Conservation (phyloP, 2,329 filamentous ascomycete genomes). For the Aspergillus pseudoterreus region DNA sequence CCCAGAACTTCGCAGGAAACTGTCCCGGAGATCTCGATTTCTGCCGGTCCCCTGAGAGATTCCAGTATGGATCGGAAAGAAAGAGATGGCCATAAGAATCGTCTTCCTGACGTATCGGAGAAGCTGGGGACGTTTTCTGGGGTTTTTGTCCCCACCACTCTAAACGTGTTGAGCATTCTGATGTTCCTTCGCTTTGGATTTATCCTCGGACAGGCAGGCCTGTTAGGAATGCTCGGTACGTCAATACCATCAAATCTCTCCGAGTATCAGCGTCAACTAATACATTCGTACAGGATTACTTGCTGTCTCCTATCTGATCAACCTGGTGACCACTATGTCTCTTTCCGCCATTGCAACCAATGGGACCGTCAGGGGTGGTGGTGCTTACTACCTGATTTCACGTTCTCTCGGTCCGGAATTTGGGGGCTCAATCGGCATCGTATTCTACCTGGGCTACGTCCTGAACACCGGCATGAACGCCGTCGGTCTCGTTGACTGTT, state of each 20-base stretch:
- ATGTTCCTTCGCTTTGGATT: constrained; percentile 90
- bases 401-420: constrained; percentile 83
- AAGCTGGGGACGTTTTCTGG: constrained; percentile 76
- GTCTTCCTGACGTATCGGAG: constrained; percentile 32
- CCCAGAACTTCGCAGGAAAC: constrained; percentile 8
- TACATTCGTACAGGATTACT: constrained; percentile 58
- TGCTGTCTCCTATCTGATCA: constrained; percentile 70
- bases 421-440: constrained; percentile 79
- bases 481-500: constrained; percentile 78
- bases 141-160: constrained; percentile 81
- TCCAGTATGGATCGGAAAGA: constrained; percentile 31
- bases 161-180: constrained; percentile 84
- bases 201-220: constrained; percentile 74
- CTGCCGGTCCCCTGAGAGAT: constrained; percentile 22
- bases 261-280: constrained; percentile 11
- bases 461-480: constrained; percentile 86
- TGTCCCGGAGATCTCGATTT: constrained; percentile 10
- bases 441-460: constrained; percentile 87
- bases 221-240: constrained; percentile 75
- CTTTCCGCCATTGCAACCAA: constrained; percentile 87
- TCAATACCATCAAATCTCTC: background rate
- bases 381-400: constrained; percentile 85
- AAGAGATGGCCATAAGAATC: constrained; percentile 22
- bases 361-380: constrained; percentile 81
- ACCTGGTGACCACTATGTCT: constrained; percentile 80